A percentile compares a stretch with the other conserved stretches of the same genome.
These are phyloP conservation scores for Plasmodium sp. DNA, from an alignment of 169 alveolate species.

Conservation along the genomic window DNA sequence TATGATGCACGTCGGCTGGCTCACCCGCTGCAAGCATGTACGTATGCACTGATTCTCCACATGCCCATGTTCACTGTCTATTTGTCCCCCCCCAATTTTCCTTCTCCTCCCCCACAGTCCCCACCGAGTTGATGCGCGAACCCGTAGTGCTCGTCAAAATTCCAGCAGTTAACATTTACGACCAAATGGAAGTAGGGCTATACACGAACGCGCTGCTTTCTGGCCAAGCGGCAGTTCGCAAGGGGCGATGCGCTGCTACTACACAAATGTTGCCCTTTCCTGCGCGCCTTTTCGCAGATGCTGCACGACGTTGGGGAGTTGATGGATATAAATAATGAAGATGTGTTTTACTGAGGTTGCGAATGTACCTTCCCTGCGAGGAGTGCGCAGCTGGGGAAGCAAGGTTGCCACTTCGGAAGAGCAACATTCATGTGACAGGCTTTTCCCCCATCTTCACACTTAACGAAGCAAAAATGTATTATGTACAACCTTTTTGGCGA, in stretches of 20 bases:
- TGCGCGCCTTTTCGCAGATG: not conserved
- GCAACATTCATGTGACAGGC: not conserved
- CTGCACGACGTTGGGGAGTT: slow-evolving; percentile 15
- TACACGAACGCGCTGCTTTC: not conserved
- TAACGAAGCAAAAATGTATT: not conserved
- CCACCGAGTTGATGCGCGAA: slow-evolving; percentile 7
- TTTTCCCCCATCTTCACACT: not conserved
- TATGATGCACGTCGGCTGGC: not conserved
- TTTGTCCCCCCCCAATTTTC: not conserved
- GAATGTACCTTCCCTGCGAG: not conserved
- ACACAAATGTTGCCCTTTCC: not conserved
- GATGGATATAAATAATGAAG: slow-evolving; percentile 48
- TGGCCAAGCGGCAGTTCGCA: not conserved
- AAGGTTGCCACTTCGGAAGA: not conserved
- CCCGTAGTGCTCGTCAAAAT: slow-evolving; percentile 50
- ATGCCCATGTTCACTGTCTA: not conserved
- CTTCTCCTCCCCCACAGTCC: not conserved
- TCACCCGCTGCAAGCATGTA: not conserved
- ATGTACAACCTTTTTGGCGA: not conserved
- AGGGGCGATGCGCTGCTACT: not conserved
- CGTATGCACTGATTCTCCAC: not conserved
- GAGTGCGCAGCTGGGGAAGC: not conserved
- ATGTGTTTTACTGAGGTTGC: slow-evolving; percentile 15
- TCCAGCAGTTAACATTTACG: slow-evolving; percentile 23
- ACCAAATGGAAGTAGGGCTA: slow-evolving; percentile 22